Base-by-base conservation (phyloP, 768 basidiomycete species). In the Collybia sp. region DNA sequence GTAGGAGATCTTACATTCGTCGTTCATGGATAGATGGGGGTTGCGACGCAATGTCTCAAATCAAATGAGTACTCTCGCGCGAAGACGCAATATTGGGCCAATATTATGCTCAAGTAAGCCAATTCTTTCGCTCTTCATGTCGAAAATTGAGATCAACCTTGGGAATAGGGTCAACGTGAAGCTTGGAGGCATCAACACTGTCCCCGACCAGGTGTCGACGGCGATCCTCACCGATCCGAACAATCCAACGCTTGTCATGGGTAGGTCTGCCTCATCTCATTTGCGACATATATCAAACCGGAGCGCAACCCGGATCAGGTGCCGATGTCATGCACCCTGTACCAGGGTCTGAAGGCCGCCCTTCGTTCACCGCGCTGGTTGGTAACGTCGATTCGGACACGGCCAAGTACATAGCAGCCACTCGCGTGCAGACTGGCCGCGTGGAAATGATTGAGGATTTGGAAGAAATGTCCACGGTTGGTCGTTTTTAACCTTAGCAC, bases 281-380 rank as follows among this genome's bases (percentile, higher is more conserved):
- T 25, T 8, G 25, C 8, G 25, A 25, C 25, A 25, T 3, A 8
- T 25, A 8, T 25, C 8, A 25, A 25, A 25, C 25, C 25, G 25
- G 4, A 3, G 25, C 4, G 8, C 25, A 8, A 25, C 25, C 8
- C 8, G 25, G 25, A 25, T 25, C 51, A 85, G 82, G 85, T 43
- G 87, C 88, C 6, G 87, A 90, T 58, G 84, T 85, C 13, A 84
- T 85, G 15, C 88, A 91, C 55, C 88, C 88, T 1, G 77, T 85
- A 1, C 88, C 89, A 3, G 87, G 87, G 4, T 73, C 83, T 0
- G 75, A 73, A 1, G 83, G 78, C 5, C 75, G 82, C 0, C 88
- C 89, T 0, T 91, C 88, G 0, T 90, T 85, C 58, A 82, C 89
- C 0, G 69, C 85, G 0, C 69, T 91, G 2, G 88, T 91, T 4